A percentile compares a stretch with the other conserved stretches of the same genome.
Evolutionary conservation across 805 yeast species (phyloP).

Genomic region (Cyberlindnera euphorbiiphila): DNA sequence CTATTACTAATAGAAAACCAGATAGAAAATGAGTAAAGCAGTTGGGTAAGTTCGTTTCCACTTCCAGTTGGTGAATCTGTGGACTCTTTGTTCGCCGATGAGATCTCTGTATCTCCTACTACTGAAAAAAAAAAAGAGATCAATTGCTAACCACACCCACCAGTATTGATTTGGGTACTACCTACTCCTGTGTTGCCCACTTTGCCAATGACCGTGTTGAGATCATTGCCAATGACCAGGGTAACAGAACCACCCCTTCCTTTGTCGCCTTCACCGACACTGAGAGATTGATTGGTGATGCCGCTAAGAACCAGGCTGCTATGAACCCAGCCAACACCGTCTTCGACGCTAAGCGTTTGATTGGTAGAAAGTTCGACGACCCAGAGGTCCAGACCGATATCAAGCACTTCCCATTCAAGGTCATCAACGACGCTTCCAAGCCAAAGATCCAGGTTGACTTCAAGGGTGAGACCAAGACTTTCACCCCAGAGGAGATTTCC

Average conservation of each 20-base stretch:
- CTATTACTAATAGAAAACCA: neutral
- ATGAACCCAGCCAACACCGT: conserved; percentile 93
- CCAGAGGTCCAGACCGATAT: conserved; percentile 74
- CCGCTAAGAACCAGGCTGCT: conserved; percentile 98
- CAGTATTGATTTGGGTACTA: conserved; percentile 31
- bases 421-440: conserved; percentile 67
- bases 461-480: conserved; percentile 76
- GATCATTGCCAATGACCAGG: conserved; percentile 96
- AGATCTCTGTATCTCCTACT: neutral
- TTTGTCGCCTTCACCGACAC: conserved; percentile 94
- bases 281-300: conserved; percentile 94
- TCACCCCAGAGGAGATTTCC: conserved; percentile 93
- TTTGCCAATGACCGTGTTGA: conserved; percentile 90
- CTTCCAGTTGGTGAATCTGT: too few species aligned
- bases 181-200: conserved; percentile 89
- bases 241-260: conserved; percentile 97
- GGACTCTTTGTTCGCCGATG: too few species aligned
- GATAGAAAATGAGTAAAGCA: conserved; percentile 35
- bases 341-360: conserved; percentile 87
- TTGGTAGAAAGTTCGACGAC: conserved; percentile 85
- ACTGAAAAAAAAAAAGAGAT: too few species aligned
- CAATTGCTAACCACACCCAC: conserved; percentile 4
- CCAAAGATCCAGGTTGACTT: conserved; percentile 59
- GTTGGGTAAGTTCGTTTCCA: conserved; percentile 46
- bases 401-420: conserved; percentile 84